phyloP scores from a whole-genome alignment of 805 yeast genomes.

The Starmerella lactis-condensi region DNA sequence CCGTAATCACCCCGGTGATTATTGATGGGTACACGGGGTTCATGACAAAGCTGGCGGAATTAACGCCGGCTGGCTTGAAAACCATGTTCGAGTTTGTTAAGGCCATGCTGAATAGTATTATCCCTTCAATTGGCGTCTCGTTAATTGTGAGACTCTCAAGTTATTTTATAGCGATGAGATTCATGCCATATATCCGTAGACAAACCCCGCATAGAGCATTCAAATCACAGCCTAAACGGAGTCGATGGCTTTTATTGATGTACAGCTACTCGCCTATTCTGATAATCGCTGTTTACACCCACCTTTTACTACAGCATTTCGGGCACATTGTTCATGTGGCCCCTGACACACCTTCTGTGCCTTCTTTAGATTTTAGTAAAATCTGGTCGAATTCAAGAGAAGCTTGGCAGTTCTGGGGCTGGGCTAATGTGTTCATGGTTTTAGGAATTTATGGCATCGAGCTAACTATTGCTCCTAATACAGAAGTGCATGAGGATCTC shows the following conservation, averaged over 20 bases:
- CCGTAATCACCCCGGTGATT: constrained; percentile 25
- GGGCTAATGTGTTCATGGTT: constrained; percentile 77
- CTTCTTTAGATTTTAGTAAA: constrained; percentile 10
- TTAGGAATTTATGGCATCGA: constrained; percentile 66
- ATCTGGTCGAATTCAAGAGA: constrained; percentile 25
- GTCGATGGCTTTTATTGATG: constrained; percentile 26
- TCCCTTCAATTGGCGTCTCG: constrained; percentile 65
- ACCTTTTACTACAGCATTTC: constrained; percentile 65
- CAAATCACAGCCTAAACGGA: constrained; percentile 7
- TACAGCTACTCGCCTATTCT: constrained; percentile 88
- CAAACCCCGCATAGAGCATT: constrained; percentile 7
- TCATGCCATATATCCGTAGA: constrained; percentile 50
- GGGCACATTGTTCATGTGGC: constrained; percentile 16
- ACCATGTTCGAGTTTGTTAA: constrained; percentile 28
- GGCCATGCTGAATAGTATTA: constrained; percentile 42
- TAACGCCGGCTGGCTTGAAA: constrained; percentile 26
- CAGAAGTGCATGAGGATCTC: constrained; percentile 5
- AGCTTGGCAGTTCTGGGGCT: constrained; percentile 95
- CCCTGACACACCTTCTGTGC: constrained; percentile 2
- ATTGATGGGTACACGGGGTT: constrained; percentile 24
- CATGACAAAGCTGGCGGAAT: constrained; percentile 23
- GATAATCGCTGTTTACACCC: constrained; percentile 87
- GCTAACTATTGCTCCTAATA: constrained; percentile 23
- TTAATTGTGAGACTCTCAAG: constrained; percentile 72
- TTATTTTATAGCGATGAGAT: constrained; percentile 77